Evolutionary conservation across 75 land plant species (phyloP).

Genomic region (Pinus taeda): DNA sequence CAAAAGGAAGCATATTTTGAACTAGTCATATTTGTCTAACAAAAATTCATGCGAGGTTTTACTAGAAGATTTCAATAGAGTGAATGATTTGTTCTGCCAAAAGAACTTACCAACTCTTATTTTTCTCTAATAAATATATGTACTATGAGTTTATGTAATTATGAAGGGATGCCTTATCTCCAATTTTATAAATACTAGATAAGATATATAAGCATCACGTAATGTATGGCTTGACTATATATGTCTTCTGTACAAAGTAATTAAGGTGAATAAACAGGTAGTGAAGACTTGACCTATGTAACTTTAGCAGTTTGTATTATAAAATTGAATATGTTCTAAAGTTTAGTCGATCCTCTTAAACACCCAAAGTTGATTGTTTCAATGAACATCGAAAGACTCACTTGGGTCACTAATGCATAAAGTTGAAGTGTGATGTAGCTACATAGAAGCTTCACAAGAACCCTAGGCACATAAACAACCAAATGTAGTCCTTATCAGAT

Average conservation of each 20-base stretch:
- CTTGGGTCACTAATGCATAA: constrained; percentile 87
- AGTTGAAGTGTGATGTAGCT: constrained; percentile 81
- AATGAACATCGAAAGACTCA: constrained; percentile 8
- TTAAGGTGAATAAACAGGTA: neutral
- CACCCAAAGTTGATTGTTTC: neutral
- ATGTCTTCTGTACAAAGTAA: too few species aligned
- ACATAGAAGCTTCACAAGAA: constrained; percentile 58
- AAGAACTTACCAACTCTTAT: too few species aligned
- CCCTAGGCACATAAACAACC: constrained; percentile 29
- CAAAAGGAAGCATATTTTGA: too few species aligned
- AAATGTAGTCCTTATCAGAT: neutral
- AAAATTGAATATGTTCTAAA: neutral
- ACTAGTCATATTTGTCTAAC: too few species aligned
- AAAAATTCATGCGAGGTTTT: too few species aligned
- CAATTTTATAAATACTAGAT: neutral
- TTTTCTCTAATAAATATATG: too few species aligned
- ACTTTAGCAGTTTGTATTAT: neutral
- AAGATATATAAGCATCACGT: neutral
- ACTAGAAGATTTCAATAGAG: too few species aligned
- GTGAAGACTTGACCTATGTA: neutral
- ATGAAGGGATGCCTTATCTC: too few species aligned
- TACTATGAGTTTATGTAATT: too few species aligned
- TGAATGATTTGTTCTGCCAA: too few species aligned
- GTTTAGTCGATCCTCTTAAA: neutral
- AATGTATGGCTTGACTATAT: neutral